Evolutionary conservation across 345 rosid genomes (phyloP), one percentile per base, ranked within the genome.

Genomic region (Boechera divaricarpa): DNA sequence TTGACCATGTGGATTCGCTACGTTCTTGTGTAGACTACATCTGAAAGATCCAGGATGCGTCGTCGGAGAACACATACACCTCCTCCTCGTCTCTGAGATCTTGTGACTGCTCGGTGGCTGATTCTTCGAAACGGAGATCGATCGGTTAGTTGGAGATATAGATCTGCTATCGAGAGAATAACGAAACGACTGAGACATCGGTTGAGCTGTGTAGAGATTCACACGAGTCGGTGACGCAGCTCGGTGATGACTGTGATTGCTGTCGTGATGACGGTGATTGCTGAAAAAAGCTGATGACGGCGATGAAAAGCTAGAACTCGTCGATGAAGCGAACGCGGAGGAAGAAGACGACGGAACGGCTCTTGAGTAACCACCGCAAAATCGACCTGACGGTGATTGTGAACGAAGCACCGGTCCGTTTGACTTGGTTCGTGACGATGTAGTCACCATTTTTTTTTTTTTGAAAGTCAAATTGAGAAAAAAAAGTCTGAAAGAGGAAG

Each of bases 1-100:
- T 10, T 78, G 83, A 7, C 80, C 77, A 21, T 77, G 73, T 7
- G 41, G 75, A 45, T 61, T 82, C 64, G 77, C 78, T 0, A 72
- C 70, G 70, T 85, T 86, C 73, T 85, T 91, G 68, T 94, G 98
- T 12, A 90, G 51, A 38, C 89, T 83, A 38, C 98, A 94, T 1
- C 97, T 80, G 66, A 94, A 94, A 4, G 97, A 94, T 2, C 97
- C 96, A 0, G 90, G 94, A 64, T 94, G 98, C 39, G 89, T 70
- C 48, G 98, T 90, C 4, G 98, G 98, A 12, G 98, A 91, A 77
- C 98, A 94, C 98, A 90, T 83, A 57, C 98, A 94, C 1, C 84
- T 77, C 76, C 78, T 82, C 69, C 86, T 91, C 11, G 81, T 77
- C 39, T 75, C 65, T 1, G 89, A 77, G 59, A 82, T 77, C 33